Base-by-base conservation (phyloP, 345 rosid species). In the Diplotaxis tenuifolia region DNA sequence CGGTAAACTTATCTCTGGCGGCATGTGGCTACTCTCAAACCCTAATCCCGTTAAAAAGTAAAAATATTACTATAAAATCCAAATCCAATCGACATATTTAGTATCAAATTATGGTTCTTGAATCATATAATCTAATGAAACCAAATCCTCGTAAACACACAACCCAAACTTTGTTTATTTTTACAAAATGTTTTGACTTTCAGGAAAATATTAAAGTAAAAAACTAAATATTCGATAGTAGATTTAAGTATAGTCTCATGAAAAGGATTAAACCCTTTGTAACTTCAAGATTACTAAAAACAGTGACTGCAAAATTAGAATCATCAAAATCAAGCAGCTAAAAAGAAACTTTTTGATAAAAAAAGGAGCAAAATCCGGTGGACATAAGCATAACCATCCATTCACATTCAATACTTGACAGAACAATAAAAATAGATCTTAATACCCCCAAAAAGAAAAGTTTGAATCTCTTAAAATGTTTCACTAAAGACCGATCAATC, bases 1-100 rank as follows among this genome's bases (percentile, higher is more conserved):
- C 9, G 83, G 68, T 2, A 83, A 82, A 70, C 60, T 89, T 73
- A 86, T 61, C 55, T 86, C 90, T 11, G 82, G 73, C 5, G 96
- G 96, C 28, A 83, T 80, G 9, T 78, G 65, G 7, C 80, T 80
- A 54, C 72, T 63, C 62, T 86, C 96, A 65, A 86, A 76, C 90
- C 94, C 94, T 86, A 84, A 71, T 23, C 34, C 53, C 74, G 36
- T 25, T 10, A 15, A 20, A 57, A 27, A 38, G 6, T 11, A 25
- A 20, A 49, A 63, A 5, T 19, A 20, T 34, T 52, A 67, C 15
- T 74, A 22, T 22, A 56, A 29, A 38, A 20, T 10, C 15, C 4
- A 74, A 47, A 22, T 2, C 31, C 28, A 11, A 12, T 15, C 2
- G 16, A 22, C 22, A 11, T 68, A 32, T 32, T 29, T 4, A 7